Conservation (phyloP, 2,329 filamentous ascomycete genomes). For the Diaporthe amygdali region DNA sequence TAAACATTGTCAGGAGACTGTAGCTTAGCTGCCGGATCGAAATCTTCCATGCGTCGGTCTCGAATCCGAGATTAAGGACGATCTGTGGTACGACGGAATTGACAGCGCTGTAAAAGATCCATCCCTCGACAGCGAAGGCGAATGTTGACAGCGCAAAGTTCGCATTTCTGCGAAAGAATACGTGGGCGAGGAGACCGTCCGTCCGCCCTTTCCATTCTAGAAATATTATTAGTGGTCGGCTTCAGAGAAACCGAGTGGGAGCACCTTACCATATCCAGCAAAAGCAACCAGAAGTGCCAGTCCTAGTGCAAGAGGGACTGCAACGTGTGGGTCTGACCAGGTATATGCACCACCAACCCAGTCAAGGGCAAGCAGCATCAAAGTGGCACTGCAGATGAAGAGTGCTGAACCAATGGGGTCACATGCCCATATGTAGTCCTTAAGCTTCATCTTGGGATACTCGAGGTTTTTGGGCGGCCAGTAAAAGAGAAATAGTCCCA, state of each 20-base stretch:
- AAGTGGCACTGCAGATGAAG: constrained; percentile 48
- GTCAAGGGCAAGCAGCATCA: constrained; percentile 50
- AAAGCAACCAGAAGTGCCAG: constrained; percentile 46
- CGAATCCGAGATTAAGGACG: constrained; percentile 53
- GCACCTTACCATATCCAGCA: constrained; percentile 42
- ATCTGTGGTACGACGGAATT: constrained; percentile 56
- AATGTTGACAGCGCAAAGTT: constrained; percentile 61
- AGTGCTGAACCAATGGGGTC: constrained; percentile 52
- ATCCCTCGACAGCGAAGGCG: constrained; percentile 62
- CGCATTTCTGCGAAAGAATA: constrained; percentile 57
- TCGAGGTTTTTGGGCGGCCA: constrained; percentile 46
- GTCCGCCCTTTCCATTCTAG: constrained; percentile 59
- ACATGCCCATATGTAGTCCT: constrained; percentile 49
- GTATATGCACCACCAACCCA: constrained; percentile 50
- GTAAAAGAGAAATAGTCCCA: constrained; percentile 55
- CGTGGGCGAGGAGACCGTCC: constrained; percentile 60
- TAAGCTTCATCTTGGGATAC: constrained; percentile 42
- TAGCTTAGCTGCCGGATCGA: constrained; percentile 53
- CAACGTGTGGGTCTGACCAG: constrained; percentile 45
- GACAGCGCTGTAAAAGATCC: constrained; percentile 62
- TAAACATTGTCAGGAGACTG: constrained; percentile 43
- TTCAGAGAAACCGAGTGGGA: background rate
- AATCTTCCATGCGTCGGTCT: constrained; percentile 51
- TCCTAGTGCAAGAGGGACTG: constrained; percentile 46
- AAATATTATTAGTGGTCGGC: background rate